Conservation (phyloP, 768 basidiomycete genomes). For the Exsudoporus frostii region DNA sequence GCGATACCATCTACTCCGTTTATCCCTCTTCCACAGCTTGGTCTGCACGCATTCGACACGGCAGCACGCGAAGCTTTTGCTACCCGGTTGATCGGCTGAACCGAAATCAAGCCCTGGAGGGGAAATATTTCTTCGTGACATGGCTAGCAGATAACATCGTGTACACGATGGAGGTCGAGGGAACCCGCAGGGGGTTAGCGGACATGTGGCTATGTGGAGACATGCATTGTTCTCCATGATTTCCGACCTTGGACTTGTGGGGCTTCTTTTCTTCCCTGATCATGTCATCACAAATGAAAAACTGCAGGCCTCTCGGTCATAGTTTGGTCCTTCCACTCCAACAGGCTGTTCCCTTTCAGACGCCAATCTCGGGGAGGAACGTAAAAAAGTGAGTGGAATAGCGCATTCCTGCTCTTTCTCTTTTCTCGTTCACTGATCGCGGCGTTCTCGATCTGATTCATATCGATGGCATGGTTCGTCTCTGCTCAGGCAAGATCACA, state of each 20-base stretch:
- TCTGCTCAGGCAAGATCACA: not conserved
- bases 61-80: not conserved
- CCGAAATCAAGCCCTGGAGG: no score
- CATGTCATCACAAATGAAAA: slow-evolving; percentile 15
- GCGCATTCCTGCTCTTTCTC: not conserved
- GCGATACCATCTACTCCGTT: not conserved
- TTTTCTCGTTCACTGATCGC: slow-evolving; percentile 3
- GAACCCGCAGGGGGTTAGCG: not conserved
- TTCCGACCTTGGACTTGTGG: not conserved
- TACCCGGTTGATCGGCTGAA: no score
- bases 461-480: not conserved
- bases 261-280: slow-evolving; percentile 25
- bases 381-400: slow-evolving; percentile 19
- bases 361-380: slow-evolving; percentile 1
- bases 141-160: not conserved
- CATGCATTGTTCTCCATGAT: not conserved
- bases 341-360: not conserved
- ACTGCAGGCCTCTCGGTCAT: slow-evolving; percentile 1
- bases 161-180: not conserved
- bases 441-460: slow-evolving; percentile 8
- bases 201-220: not conserved
- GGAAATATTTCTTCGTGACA: not conserved
- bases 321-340: not conserved
- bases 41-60: no score
- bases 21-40: not conserved